phyloP scores from a whole-genome alignment of 108 stramenopile genomes.

The Nitzschia sp. region DNA sequence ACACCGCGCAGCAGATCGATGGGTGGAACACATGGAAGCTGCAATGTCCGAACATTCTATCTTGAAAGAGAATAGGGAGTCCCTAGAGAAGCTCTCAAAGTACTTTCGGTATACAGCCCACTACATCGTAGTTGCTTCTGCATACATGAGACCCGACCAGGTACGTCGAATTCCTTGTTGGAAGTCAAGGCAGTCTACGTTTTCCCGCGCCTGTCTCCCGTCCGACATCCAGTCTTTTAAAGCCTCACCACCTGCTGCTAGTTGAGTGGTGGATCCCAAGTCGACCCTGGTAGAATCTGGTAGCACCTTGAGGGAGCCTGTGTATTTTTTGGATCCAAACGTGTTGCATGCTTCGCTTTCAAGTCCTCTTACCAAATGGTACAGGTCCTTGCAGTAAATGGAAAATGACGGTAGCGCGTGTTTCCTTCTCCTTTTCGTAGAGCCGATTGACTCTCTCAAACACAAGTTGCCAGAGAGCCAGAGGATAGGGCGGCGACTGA shows the following conservation, averaged over 20 bases:
- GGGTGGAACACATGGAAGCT: conserved; percentile 69
- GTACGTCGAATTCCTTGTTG: conserved; percentile 20
- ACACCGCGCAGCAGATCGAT: conserved; percentile 57
- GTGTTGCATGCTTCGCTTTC: background rate
- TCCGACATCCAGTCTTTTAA: too few species aligned
- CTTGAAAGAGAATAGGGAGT: conserved; percentile 43
- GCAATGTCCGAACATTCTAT: conserved; percentile 60
- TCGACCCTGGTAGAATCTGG: conserved; percentile 72
- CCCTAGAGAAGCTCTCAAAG: conserved; percentile 4
- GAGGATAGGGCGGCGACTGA: background rate
- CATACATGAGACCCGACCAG: conserved; percentile 78
- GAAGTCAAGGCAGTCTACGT: too few species aligned
- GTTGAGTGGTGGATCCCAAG: conserved; percentile 67
- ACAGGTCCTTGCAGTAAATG: conserved; percentile 23
- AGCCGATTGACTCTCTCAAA: conserved; percentile 7
- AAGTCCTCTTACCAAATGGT: background rate
- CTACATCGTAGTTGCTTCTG: conserved; percentile 77
- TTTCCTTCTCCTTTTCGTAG: background rate
- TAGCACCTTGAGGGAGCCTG: too few species aligned
- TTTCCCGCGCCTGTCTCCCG: too few species aligned
- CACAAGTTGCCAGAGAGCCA: background rate
- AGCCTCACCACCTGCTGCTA: too few species aligned
- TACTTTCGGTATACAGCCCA: conserved; percentile 43
- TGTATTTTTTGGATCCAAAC: too few species aligned
- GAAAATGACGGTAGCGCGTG: background rate